These are phyloP conservation scores for Kregervanrija fluxuum DNA, from an alignment of 805 yeast species.

Conservation along the genomic window DNA sequence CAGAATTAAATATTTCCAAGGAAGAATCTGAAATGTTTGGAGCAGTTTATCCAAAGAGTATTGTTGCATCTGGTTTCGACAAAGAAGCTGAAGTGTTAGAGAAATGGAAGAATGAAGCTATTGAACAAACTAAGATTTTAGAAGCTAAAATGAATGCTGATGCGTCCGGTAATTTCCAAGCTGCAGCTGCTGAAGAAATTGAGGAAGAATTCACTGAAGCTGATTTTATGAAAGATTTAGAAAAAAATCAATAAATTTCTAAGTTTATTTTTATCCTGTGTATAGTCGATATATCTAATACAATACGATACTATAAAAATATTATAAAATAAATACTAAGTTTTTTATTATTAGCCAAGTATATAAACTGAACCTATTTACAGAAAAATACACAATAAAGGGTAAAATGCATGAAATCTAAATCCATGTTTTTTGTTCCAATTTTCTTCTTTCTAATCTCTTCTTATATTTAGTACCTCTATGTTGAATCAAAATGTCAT, in stretches of 20 bases:
- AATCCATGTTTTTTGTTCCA: constrained; percentile 31
- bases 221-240: constrained; percentile 14
- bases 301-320: background rate
- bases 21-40: constrained; percentile 90
- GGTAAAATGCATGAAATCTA: constrained; percentile 8
- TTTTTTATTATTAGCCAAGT: background rate
- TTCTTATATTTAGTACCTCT: constrained; percentile 47
- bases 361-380: constrained; percentile 11
- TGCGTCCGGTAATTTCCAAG: constrained; percentile 16
- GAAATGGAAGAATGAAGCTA: constrained; percentile 68
- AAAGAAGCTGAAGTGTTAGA: constrained; percentile 67
- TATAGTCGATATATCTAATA: constrained; percentile 1
- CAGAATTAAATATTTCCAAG: constrained; percentile 58
- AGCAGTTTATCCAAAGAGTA: constrained; percentile 55
- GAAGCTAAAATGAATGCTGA: constrained; percentile 36
- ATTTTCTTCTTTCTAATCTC: constrained; percentile 36
- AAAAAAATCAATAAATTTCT: constrained; percentile 4
- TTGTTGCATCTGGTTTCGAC: constrained; percentile 60
- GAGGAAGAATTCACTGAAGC: constrained; percentile 19
- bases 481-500: constrained; percentile 56
- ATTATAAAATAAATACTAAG: background rate
- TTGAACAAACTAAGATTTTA: constrained; percentile 49
- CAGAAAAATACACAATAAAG: constrained; percentile 2
- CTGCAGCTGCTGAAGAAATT: constrained; percentile 19
- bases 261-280: background rate